Evolutionary conservation across 345 rosid species (phyloP).

Genomic region (Erucastrum elatum): DNA sequence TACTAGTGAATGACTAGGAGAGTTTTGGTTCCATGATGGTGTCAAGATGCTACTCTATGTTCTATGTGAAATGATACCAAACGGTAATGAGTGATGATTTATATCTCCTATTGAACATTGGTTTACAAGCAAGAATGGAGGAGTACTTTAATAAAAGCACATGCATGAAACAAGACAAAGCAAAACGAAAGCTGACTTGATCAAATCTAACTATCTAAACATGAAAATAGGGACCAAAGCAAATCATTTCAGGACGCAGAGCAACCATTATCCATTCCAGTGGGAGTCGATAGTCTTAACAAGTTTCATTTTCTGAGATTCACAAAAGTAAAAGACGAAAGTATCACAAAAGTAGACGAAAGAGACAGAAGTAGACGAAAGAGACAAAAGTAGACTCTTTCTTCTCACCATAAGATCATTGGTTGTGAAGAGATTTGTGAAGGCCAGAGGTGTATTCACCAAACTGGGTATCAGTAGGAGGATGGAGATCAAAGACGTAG

Average conservation of each 20-base stretch:
- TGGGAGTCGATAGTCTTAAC: not conserved
- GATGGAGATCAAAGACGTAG: conserved; percentile 64
- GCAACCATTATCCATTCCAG: not conserved
- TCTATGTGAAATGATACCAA: not conserved
- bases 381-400: not conserved
- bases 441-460: conserved; percentile 49
- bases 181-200: conserved; percentile 4
- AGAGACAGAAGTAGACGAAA: not conserved
- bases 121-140: not conserved
- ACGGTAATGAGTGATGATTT: not conserved
- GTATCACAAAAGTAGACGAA: not conserved
- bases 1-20: not conserved
- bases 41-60: not conserved
- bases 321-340: not conserved
- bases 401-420: conserved; percentile 8
- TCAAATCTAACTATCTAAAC: not conserved
- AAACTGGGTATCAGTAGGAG: conserved; percentile 57
- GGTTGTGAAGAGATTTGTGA: conserved; percentile 37
- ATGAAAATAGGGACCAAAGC: conserved; percentile 6
- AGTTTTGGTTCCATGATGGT: not conserved
- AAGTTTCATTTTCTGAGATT: not conserved
- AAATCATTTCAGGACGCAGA: too few species aligned
- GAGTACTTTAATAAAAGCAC: not conserved
- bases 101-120: not conserved
- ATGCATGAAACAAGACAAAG: conserved; percentile 9